These are phyloP conservation scores for Ophiostoma piceae DNA, from an alignment of 2,329 filamentous ascomycete species.

Conservation along the genomic window DNA sequence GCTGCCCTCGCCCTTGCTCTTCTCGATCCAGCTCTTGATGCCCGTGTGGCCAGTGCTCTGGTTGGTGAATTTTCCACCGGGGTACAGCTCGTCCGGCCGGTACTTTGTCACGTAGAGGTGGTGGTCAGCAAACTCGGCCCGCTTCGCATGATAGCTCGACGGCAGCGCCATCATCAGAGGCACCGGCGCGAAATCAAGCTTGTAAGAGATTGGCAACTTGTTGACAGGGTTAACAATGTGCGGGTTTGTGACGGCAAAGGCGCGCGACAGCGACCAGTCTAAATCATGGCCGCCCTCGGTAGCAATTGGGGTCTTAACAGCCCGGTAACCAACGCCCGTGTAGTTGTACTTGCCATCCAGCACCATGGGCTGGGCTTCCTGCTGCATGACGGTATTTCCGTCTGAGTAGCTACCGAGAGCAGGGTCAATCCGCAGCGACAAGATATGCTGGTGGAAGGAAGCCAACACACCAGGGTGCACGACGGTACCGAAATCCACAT, in stretches of 20 bases:
- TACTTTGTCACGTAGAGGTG: conserved; percentile 44
- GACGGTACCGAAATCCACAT: conserved; percentile 53
- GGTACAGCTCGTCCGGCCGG: conserved; percentile 40
- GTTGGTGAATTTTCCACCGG: conserved; percentile 42
- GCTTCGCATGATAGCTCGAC: conserved; percentile 37
- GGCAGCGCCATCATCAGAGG: conserved; percentile 41
- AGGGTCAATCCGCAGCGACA: conserved; percentile 15
- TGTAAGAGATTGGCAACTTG: conserved; percentile 43
- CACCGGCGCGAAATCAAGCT: conserved; percentile 43
- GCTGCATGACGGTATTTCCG: conserved; percentile 45
- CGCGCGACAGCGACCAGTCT: conserved; percentile 47
- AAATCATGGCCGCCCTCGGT: conserved; percentile 45
- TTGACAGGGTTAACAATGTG: conserved; percentile 40
- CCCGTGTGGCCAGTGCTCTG: conserved; percentile 43
- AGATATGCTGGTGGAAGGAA: conserved; percentile 13
- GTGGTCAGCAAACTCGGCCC: conserved; percentile 43
- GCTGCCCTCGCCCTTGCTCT: conserved; percentile 36
- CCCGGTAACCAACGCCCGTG: conserved; percentile 44
- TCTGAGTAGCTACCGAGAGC: conserved; percentile 20
- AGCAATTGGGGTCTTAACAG: conserved; percentile 41
- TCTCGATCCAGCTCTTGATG: conserved; percentile 33
- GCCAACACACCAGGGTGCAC: conserved; percentile 8
- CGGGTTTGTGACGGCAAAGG: conserved; percentile 47
- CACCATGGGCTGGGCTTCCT: conserved; percentile 40
- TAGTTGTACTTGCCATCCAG: conserved; percentile 42